phyloP scores from a whole-genome alignment of 805 yeast genomes.

The Schwanniomyces sp. region DNA sequence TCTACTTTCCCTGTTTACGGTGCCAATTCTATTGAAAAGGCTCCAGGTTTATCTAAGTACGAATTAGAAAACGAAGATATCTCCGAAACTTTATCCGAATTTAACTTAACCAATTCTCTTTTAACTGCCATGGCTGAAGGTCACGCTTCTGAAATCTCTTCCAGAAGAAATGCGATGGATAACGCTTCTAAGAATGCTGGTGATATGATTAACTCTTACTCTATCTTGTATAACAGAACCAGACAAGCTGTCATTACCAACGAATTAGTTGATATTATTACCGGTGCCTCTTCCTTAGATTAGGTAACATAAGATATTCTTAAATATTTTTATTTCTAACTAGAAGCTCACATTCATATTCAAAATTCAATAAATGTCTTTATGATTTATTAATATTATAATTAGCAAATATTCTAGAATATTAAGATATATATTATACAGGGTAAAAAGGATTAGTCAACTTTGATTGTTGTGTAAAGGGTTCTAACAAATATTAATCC shows the following conservation, averaged over 20 bases:
- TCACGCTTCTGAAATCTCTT: constrained; percentile 95
- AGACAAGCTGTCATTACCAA: constrained; percentile 99
- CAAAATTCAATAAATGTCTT: constrained; percentile 3
- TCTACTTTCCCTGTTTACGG: constrained; percentile 63
- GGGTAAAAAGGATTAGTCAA: constrained; percentile 37
- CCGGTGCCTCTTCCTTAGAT: constrained; percentile 99
- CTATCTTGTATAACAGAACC: constrained; percentile 98
- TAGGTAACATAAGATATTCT: constrained; percentile 30
- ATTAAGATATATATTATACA: not conserved
- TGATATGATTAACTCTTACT: constrained; percentile 95
- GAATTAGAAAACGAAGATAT: constrained; percentile 69
- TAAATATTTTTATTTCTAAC: constrained; percentile 2
- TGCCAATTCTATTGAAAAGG: constrained; percentile 69
- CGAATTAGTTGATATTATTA: constrained; percentile 98
- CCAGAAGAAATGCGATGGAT: constrained; percentile 99
- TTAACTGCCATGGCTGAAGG: constrained; percentile 95
- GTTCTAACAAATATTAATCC: constrained; percentile 64
- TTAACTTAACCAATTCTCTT: constrained; percentile 85
- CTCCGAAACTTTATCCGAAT: constrained; percentile 76
- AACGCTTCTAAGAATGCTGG: constrained; percentile 99
- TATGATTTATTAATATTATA: not conserved
- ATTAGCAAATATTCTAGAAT: not conserved
- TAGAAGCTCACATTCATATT: constrained; percentile 1
- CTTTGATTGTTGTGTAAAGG: constrained; percentile 58
- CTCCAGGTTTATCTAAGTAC: constrained; percentile 83